Evolutionary conservation across 805 yeast genomes (phyloP), one percentile per base, ranked within the genome.

Genomic region (Kuraishia piskuri): DNA sequence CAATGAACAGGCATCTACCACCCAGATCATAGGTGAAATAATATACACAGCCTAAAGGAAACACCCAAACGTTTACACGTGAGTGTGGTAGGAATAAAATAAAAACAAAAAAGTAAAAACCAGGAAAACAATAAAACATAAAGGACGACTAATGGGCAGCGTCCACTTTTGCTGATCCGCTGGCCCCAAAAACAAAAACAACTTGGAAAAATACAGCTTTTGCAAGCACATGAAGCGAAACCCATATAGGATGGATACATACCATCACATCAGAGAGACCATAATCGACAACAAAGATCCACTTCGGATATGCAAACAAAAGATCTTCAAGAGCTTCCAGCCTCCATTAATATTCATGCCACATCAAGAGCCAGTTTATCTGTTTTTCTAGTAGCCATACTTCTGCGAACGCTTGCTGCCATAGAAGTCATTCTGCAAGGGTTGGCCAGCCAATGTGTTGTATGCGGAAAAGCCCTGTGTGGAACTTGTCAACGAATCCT

Each of bases 401-500:
- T 31, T 31, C 40, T 31, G 40, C 40, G 40, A 31, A 12, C 17
- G 40, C 8, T 25, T 44, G 19, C 25, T 22, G 45, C 46, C 31
- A 37, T 21, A 36, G 26, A 50, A 50, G 46, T 50, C 51, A 31
- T 50, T 31, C 26, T 24, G 31, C 31, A 44, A 6, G 7, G 51
- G 51, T 19, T 50, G 31, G 23, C 45, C 51, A 12, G 37, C 23
- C 20, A 26, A 21, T 26, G 51, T 50, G 46, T 31, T 50, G 44
- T 50, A 50, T 23, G 51, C 51, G 14, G 46, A 36, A 24, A 36
- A 50, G 9, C 51, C 51, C n/a, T 37, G 25, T 6, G 23, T 19
- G 17, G 25, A 22, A 12, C 48, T 45, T 9, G 24, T 22, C 22
- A 21, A 22, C 21, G 48, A 45, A 21, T 22, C 48, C 22, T 45